Base-by-base conservation (phyloP, 495 filamentous ascomycete species). In the Geoglossum glabrum region DNA sequence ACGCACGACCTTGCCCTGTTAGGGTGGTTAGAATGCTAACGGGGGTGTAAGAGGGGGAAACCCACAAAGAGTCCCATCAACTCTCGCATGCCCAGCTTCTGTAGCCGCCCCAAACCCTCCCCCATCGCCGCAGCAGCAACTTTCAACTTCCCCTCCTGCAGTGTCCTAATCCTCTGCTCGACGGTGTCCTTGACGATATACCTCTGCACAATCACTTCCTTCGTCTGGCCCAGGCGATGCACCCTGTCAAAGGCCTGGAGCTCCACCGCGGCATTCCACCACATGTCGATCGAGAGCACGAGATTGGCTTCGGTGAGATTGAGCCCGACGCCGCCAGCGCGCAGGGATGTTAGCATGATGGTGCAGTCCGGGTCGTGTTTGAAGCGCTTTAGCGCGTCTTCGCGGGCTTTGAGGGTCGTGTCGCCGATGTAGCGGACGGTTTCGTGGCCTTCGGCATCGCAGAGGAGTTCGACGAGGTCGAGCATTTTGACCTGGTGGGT, bases 261-360 rank as follows among this genome's bases (percentile, higher is more conserved):
- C 67, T 97, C 90, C 59, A 95, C 90, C 0, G 87, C 89, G 0
- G 88, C 87, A 2, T 88, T 87, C 87, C 90, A 95, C 90, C 87
- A 95, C 47, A 77, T 82, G 65, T 97, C 90, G 0, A 79, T 76
- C 8, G 95, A 73, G 17, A 95, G 80, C 50, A 92, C 87, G 26
- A 90, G 89, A 57, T 90, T 89, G 1, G 90, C 90, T 0, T 86
- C 82, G 0, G 88, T 84, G 15, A 97, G 79, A 62, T 97, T 96
- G 40, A 97, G 73, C 1, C 90, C 90, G 17, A 97, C 89, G 40
- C 79, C 83, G 67, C 85, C 88, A 13, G 93, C 90, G 11, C 76
- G 79, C 23, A 97, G 71, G 64, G 80, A 85, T 7, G 88, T 88
- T 1, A 97, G 82, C 67, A 97, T 75, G 62, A 97, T 79, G 17